Evolutionary conservation across 225 moss, liverwort and hornwort species (phyloP), one percentile per base, ranked within the genome.

Genomic region (Ulota crispa): DNA sequence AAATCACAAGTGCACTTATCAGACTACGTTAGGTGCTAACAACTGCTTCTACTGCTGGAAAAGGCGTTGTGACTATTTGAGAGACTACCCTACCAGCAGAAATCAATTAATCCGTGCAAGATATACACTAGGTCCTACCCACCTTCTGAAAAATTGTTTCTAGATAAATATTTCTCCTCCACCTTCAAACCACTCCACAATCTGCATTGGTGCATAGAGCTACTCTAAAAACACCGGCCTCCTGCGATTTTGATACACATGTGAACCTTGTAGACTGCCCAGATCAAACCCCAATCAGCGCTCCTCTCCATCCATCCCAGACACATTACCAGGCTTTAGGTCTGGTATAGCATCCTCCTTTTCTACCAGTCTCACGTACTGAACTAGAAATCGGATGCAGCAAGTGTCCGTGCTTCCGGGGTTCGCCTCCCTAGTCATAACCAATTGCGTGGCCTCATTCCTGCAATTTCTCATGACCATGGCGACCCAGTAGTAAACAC

Each of bases 61-160:
- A 84, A 36, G 62, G 75, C 75, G 67, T 34, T 78, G 69, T 55
- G 83, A 78, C 64, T 83, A 50, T 55, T 68, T 80, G 47, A 80
- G 64, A 81, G 75, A 61, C 71, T 55, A 89, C 78, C 75, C 65
- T 84, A 65, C 69, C 81, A 81, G 86, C 59, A 75, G 83, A 81
- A 47, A 81, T 78, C 78, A 83, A 70, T 66, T 84, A 61, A 89
- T 72, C 81, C 64, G 83, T 75, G 78, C 81, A 86, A 83, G 88
- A 88, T 86, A 69, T 78, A 86, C 83, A 86, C 39, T 83, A 23
- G 77, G 68, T 86, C 79, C 84, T 79, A 72, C 86, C 72, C 76
- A 84, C 79, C 70, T 80, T 77, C 64, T 83, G 85, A 87, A 85
- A 81, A 89, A 85, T 89, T 83, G 83, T 78, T 77, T 78, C 89